These are phyloP conservation scores for Gaultheria prostrata DNA, from an alignment of 148 eudicot species.

Conservation along the genomic window DNA sequence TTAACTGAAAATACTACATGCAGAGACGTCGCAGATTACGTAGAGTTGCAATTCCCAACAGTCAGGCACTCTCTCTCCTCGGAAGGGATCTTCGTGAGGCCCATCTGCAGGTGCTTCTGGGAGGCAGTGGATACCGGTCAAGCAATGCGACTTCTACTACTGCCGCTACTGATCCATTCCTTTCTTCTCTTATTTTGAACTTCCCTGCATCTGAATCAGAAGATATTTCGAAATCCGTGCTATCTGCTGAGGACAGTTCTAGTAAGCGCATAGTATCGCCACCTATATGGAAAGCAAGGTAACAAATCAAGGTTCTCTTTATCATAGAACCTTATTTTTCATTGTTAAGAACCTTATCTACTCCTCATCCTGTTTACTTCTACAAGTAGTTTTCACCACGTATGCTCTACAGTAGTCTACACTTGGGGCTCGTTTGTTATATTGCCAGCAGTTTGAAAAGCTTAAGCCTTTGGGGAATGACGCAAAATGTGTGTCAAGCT, in stretches of 20 bases:
- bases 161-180: constrained; percentile 55
- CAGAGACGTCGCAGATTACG: constrained; percentile 79
- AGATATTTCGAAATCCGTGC: constrained; percentile 65
- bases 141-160: constrained; percentile 33
- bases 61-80: constrained; percentile 72
- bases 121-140: constrained; percentile 64
- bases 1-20: constrained; percentile 52
- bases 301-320: constrained; percentile 3
- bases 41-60: constrained; percentile 67
- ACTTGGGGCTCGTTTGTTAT: neutral
- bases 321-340: neutral
- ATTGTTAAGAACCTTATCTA: neutral
- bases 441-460: neutral
- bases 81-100: constrained; percentile 95
- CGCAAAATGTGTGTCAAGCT: neutral
- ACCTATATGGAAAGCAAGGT: constrained; percentile 80
- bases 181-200: constrained; percentile 71
- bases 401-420: neutral
- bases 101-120: constrained; percentile 81
- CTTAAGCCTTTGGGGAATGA: neutral
- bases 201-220: constrained; percentile 63
- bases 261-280: constrained; percentile 34
- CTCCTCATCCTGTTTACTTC: neutral
- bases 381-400: neutral
- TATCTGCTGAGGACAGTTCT: constrained; percentile 56